phyloP scores from a whole-genome alignment of 352 stramenopile species.

The Phytophthora multivora region DNA sequence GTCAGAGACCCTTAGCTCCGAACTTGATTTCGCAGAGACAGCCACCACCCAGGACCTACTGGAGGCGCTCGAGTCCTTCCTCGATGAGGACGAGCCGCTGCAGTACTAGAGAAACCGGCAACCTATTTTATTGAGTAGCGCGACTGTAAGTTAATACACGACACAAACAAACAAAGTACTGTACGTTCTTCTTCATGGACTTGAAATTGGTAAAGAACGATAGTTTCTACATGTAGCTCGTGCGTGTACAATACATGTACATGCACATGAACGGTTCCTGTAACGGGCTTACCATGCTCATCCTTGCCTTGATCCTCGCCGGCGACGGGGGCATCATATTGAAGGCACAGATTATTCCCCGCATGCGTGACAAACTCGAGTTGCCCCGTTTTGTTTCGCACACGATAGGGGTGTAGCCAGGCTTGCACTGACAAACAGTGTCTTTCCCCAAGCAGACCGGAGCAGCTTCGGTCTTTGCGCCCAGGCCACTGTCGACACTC shows the following conservation, averaged over 20 bases:
- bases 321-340: constrained; percentile 18
- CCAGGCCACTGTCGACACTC: constrained; percentile 3
- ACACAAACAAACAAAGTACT: not conserved
- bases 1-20: constrained; percentile 19
- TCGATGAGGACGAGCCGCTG: constrained; percentile 37
- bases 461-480: constrained; percentile 2
- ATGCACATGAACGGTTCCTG: too few relatives aligned
- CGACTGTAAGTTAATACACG: constrained; percentile 25
- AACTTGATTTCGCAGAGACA: constrained; percentile 17
- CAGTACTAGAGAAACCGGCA: constrained; percentile 16
- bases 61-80: constrained; percentile 41
- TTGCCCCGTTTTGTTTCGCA: constrained; percentile 9
- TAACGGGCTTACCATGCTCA: not conserved
- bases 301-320: not conserved
- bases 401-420: constrained; percentile 15
- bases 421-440: not conserved
- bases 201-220: not conserved
- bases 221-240: not conserved
- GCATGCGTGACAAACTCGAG: constrained; percentile 8
- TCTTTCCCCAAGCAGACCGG: too few relatives aligned
- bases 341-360: constrained; percentile 9
- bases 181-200: not conserved
- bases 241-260: too few relatives aligned
- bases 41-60: constrained; percentile 39
- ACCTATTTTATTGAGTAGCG: constrained; percentile 33